Evolutionary conservation across 2,329 filamentous ascomycete genomes (phyloP), one percentile per base, ranked within the genome.

Genomic region (Neopestalotiopsis clavispora): DNA sequence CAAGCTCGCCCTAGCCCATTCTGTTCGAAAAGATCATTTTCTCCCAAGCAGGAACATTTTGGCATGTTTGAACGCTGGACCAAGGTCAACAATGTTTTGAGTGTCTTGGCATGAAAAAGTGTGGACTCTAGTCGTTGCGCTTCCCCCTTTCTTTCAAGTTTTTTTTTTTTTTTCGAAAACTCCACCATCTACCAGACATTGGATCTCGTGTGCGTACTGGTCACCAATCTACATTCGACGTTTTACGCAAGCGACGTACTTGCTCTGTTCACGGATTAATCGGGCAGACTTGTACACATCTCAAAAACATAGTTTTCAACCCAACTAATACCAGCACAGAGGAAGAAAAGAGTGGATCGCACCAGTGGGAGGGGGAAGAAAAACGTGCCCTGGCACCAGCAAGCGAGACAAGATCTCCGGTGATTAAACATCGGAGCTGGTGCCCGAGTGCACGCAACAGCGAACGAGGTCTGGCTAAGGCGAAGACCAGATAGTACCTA

Each of bases 381-480:
- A 52, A 52, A 52, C 9, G 17, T 52, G 45, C 17, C 14, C 45
- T n/a, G 9, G 17, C n/a, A 9, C 45, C 45, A 52, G 45, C n/a
- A 52, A 52, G 45, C 45, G 17, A 52, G 45, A 52, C 45, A 52
- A 52, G 45, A 52, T 52, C n/a, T 52, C n/a, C 45, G 45, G 45
- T 52, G 45, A 52, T 52, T 52, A n/a, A 38, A 20, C 45, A 52
- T 52, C n/a, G 17, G 45, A 52, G 45, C 45, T 52, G 45, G 45
- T 23, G 45, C 45, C 45, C 17, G 45, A 17, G 17, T 52, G 45
- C 17, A 10, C 6, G 34, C 34, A 10, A 38, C 34, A 38, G 10
- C 34, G 45, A 52, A 17, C 45, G 45, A 52, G 45, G 45, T 17
- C 45, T 52, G 45, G 7, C 45, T 23, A 17, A 17, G 14, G 45